Percentiles rank a stretch among this genome's conserved stretches.
Conservation (phyloP, 352 stramenopile species). For the Globisporangium sylvaticum region DNA sequence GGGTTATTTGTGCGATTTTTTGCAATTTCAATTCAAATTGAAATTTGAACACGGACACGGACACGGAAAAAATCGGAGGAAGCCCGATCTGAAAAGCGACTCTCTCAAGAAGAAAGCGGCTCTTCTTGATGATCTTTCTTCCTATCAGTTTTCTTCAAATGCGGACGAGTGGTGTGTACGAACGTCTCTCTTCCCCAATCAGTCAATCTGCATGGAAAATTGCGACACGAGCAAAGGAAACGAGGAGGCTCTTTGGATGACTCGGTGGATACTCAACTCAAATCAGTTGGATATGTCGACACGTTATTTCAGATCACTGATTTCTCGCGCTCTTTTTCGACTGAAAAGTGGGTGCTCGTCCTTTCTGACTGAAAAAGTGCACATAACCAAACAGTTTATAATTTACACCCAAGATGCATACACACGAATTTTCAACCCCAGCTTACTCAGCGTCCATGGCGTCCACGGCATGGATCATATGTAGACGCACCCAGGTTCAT, state of each 20-base stretch:
- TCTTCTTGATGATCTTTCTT: background rate
- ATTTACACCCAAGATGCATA: background rate
- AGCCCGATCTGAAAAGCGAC: background rate
- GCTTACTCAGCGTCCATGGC: no score
- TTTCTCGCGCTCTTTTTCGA: background rate
- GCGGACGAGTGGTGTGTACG: no score
- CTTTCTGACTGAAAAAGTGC: background rate
- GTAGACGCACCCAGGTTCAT: background rate
- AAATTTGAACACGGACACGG: no score
- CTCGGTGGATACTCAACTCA: background rate
- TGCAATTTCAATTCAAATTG: no score
- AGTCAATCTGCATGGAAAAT: background rate
- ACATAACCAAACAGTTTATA: background rate
- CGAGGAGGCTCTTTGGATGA: background rate
- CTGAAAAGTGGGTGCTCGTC: background rate
- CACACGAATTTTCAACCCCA: background rate
- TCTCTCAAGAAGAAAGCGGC: background rate
- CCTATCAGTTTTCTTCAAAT: background rate
- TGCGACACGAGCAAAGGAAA: background rate
- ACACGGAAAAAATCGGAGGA: no score
- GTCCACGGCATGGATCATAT: background rate
- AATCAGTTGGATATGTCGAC: background rate
- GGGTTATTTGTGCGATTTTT: no score
- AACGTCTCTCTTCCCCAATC: background rate
- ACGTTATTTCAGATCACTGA: background rate